Percentiles rank a stretch among this genome's conserved stretches.
phyloP scores from a whole-genome alignment of 345 rosid genomes.

The Pugionium dolabratum region DNA sequence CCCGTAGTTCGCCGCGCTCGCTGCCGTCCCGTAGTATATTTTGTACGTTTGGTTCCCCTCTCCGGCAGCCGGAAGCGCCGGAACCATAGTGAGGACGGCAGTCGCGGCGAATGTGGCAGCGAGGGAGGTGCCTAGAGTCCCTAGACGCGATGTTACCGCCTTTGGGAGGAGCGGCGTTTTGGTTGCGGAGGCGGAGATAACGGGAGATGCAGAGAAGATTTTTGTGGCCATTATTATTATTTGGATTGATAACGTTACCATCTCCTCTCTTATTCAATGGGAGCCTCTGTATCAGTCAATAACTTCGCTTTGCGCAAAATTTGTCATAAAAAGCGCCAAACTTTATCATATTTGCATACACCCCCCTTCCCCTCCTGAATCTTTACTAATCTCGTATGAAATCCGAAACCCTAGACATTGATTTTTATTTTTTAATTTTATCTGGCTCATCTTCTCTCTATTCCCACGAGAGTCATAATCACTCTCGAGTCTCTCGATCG shows the following conservation, averaged over 20 bases:
- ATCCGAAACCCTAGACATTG: neutral
- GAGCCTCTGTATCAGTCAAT: neutral
- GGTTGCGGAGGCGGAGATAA: slow-evolving; percentile 49
- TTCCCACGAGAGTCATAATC: neutral
- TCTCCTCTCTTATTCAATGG: neutral
- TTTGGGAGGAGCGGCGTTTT: slow-evolving; percentile 43
- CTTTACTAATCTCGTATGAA: slow-evolving; percentile 15
- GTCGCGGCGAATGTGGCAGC: slow-evolving; percentile 53
- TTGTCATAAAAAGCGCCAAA: neutral
- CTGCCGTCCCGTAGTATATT: slow-evolving; percentile 91
- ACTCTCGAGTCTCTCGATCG: slow-evolving; percentile 13
- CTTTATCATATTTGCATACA: slow-evolving; percentile 19
- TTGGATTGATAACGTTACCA: slow-evolving; percentile 27
- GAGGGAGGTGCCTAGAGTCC: slow-evolving; percentile 37
- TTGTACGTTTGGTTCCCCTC: slow-evolving; percentile 44
- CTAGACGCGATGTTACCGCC: slow-evolving; percentile 26
- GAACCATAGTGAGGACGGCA: slow-evolving; percentile 50
- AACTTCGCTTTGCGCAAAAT: neutral
- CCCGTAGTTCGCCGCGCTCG: slow-evolving; percentile 93
- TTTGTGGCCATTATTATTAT: slow-evolving; percentile 50
- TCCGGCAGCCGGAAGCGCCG: slow-evolving; percentile 52
- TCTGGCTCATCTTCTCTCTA: neutral
- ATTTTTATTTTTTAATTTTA: no score
- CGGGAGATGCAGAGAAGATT: slow-evolving; percentile 48
- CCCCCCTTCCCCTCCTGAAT: neutral